Conservation (phyloP, 2,329 filamentous ascomycete species). For the Neofusicoccum cordaticola region DNA sequence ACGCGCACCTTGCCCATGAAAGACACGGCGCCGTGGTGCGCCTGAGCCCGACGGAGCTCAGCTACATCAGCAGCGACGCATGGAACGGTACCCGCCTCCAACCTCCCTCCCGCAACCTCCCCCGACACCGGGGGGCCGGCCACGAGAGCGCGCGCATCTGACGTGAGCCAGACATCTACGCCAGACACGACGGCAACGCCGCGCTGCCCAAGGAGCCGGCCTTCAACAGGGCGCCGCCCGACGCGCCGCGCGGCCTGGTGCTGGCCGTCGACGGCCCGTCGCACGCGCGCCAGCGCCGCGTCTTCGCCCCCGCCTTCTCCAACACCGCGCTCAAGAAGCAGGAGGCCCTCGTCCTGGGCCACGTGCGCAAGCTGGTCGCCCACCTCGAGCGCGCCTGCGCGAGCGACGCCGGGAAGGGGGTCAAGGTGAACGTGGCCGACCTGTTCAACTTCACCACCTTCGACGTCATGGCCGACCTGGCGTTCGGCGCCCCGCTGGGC, state of each 20-base stretch:
- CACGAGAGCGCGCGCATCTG: too few relatives aligned
- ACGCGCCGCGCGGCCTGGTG: constrained; percentile 35
- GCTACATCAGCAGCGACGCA: constrained; percentile 37
- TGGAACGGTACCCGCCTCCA: constrained; percentile 28
- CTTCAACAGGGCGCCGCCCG: constrained; percentile 23
- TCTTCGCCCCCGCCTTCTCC: constrained; percentile 34
- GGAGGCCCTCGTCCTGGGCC: constrained; percentile 29
- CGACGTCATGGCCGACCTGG: constrained; percentile 22
- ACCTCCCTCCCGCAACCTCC: neutral
- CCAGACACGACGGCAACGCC: constrained; percentile 19
- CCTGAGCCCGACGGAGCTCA: constrained; percentile 37
- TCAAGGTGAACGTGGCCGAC: too few relatives aligned
- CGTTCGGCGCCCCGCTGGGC: constrained; percentile 30
- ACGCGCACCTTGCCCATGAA: constrained; percentile 26
- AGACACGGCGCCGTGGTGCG: constrained; percentile 44
- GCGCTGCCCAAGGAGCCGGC: constrained; percentile 2
- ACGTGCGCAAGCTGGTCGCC: constrained; percentile 37
- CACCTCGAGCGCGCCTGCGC: constrained; percentile 20
- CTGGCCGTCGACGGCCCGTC: constrained; percentile 38
- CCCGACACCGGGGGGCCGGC: too few relatives aligned
- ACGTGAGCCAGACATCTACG: constrained; percentile 27
- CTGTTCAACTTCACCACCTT: neutral
- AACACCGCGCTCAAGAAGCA: constrained; percentile 30
- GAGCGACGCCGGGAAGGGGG: constrained; percentile 25
- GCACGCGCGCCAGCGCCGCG: constrained; percentile 40